Evolutionary conservation across 352 stramenopile species (phyloP).

Genomic region (Nothophytophthora sp.): DNA sequence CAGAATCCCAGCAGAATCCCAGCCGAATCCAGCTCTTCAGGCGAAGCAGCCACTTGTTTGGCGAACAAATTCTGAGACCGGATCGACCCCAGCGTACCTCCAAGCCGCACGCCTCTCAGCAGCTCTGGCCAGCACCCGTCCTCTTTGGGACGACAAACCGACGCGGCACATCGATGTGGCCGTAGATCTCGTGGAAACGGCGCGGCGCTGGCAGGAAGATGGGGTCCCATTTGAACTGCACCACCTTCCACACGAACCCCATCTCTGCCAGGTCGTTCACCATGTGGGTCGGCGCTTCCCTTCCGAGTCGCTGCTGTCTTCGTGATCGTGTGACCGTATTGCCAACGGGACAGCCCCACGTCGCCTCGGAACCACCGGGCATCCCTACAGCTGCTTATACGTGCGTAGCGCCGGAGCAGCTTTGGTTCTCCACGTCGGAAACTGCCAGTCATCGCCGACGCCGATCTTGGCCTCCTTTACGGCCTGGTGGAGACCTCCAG

Average conservation of each 20-base stretch:
- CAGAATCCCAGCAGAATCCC: background rate
- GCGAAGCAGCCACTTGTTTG: background rate
- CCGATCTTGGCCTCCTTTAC: no score
- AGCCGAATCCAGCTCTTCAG: background rate
- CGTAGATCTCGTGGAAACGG: background rate
- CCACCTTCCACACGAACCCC: background rate
- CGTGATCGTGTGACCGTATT: no score
- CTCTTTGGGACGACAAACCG: background rate
- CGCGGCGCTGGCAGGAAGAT: background rate
- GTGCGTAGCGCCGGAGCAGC: no score
- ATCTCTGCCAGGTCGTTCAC: background rate
- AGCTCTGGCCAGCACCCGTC: background rate
- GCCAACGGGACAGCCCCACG: no score
- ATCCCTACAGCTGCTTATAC: no score
- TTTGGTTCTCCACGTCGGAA: no score
- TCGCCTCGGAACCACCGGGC: no score
- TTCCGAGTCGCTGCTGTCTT: no score
- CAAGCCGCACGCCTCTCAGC: background rate
- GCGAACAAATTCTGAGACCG: background rate
- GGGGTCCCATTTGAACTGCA: background rate
- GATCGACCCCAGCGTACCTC: background rate
- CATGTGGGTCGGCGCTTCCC: no score
- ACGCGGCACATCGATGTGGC: background rate
- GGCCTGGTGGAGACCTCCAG: no score
- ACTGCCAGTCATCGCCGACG: no score